These are phyloP conservation scores for Hysterangium stoloniferum DNA, from an alignment of 768 basidiomycete species.

Conservation along the genomic window DNA sequence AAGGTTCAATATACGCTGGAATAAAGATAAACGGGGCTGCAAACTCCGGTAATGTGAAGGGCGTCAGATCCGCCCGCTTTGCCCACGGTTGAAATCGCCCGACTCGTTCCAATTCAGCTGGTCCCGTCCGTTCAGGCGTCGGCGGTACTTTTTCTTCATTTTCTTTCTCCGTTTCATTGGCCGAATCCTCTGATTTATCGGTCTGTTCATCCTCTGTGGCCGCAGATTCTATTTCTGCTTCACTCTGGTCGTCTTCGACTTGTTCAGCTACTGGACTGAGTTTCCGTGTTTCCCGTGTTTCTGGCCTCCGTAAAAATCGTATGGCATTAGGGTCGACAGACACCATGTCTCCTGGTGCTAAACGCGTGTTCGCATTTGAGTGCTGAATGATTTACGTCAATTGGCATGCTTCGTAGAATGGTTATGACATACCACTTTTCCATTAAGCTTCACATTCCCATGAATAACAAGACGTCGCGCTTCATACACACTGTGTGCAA, in stretches of 20 bases:
- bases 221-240: not conserved
- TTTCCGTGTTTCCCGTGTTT: slow-evolving; percentile 20
- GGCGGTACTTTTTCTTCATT: slow-evolving; percentile 15
- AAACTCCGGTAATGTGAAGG: slow-evolving; percentile 80
- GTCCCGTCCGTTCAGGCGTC: slow-evolving; percentile 17
- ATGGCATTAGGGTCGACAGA: slow-evolving; percentile 80
- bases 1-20: slow-evolving; percentile 83
- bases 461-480: slow-evolving; percentile 82
- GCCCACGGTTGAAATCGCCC: slow-evolving; percentile 8
- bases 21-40: slow-evolving; percentile 91
- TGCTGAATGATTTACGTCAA: slow-evolving; percentile 40
- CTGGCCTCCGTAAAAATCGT: slow-evolving; percentile 45
- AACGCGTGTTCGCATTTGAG: slow-evolving; percentile 72
- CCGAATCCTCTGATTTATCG: slow-evolving; percentile 8
- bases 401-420: slow-evolving; percentile 2
- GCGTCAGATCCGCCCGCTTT: slow-evolving; percentile 35
- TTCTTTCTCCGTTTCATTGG: slow-evolving; percentile 16
- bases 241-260: not conserved
- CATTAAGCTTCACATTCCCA: slow-evolving; percentile 84
- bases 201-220: slow-evolving; percentile 12
- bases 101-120: not conserved
- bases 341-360: slow-evolving; percentile 93
- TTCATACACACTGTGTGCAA: slow-evolving; percentile 83
- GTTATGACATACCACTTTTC: slow-evolving; percentile 56
- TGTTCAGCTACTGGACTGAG: not conserved